These are phyloP conservation scores for Tricladium varicosporioides DNA, from an alignment of 2,329 filamentous ascomycete genomes.

Conservation along the genomic window DNA sequence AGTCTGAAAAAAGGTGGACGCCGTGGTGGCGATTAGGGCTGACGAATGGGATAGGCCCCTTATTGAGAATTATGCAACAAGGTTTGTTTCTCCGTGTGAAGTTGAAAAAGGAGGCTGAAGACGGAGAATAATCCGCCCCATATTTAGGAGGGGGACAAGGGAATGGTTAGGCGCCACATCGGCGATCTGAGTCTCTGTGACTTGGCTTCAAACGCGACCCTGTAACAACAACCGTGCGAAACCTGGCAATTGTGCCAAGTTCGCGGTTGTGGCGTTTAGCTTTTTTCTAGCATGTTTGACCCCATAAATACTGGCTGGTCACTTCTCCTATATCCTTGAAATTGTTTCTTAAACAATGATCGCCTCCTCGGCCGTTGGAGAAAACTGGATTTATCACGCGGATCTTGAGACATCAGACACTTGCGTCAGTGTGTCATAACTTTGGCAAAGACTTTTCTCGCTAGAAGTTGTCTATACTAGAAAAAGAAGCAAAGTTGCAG, in stretches of 20 bases:
- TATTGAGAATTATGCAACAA: not conserved
- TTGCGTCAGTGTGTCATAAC: not conserved
- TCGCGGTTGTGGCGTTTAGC: slow-evolving; percentile 7
- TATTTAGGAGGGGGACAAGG: not conserved
- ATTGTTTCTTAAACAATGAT: not conserved
- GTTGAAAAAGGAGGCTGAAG: not conserved
- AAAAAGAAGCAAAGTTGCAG: not conserved
- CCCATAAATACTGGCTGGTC: not conserved
- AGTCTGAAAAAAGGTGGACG: not conserved
- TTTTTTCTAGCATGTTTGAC: not conserved
- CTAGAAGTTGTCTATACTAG: not conserved
- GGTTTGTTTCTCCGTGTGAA: not conserved
- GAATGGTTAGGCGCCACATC: not conserved
- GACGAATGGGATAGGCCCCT: slow-evolving; percentile 3
- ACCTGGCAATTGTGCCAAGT: slow-evolving; percentile 2
- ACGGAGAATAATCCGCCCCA: not conserved
- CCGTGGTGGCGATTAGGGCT: slow-evolving; percentile 3
- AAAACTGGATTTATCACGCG: not conserved
- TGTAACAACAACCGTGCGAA: slow-evolving; percentile 8
- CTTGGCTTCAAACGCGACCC: slow-evolving; percentile 6
- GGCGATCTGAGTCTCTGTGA: not conserved
- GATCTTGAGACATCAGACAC: no score
- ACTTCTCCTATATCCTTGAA: no score
- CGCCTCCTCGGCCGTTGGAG: not conserved
- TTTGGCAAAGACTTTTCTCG: not conserved